Percentiles rank a stretch among this genome's conserved stretches.
Evolutionary conservation across 1,284 basidiomycete genomes (phyloP).

Genomic region (Singerocomus rubriflavus): DNA sequence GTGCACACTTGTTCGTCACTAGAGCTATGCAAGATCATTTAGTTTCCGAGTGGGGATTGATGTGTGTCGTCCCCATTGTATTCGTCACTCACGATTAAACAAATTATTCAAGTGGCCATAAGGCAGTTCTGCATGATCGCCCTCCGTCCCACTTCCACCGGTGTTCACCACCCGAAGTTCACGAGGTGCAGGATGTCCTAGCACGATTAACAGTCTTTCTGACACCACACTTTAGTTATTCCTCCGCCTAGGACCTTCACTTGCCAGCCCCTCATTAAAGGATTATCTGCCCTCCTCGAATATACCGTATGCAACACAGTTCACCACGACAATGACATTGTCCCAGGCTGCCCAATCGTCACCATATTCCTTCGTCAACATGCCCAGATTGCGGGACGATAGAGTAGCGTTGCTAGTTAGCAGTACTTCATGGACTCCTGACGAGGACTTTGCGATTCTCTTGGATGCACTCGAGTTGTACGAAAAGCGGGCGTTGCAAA

Average conservation of each 20-base stretch:
- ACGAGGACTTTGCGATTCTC: conserved; percentile 92
- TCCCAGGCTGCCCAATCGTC: conserved; percentile 17
- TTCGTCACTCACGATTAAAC: conserved; percentile 10
- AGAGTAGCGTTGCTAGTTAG: conserved; percentile 88
- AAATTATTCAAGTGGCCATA: conserved; percentile 58
- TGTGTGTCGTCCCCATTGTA: conserved; percentile 46
- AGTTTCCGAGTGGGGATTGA: conserved; percentile 70
- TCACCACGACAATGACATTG: conserved; percentile 42
- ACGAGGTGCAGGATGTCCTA: conserved; percentile 52
- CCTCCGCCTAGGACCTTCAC: conserved; percentile 43
- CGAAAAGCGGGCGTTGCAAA: conserved; percentile 53
- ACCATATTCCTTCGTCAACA: conserved; percentile 36
- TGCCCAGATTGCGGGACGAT: conserved; percentile 54
- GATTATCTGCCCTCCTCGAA: conserved; percentile 42
- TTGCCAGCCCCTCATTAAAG: conserved; percentile 33
- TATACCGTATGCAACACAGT: conserved; percentile 60
- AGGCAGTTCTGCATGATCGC: conserved; percentile 80
- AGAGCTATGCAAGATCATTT: conserved; percentile 79
- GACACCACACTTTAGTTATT: conserved; percentile 47
- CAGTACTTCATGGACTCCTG: conserved; percentile 96
- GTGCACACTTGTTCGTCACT: conserved; percentile 94
- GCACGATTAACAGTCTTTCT: conserved; percentile 16
- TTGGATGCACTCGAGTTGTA: conserved; percentile 71
- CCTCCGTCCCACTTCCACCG: conserved; percentile 81
- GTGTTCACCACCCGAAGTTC: conserved; percentile 64